Percentiles rank a stretch among this genome's conserved stretches.
These are phyloP conservation scores for Beauveria medogensis DNA, from an alignment of 2,329 filamentous ascomycete species.

Conservation along the genomic window DNA sequence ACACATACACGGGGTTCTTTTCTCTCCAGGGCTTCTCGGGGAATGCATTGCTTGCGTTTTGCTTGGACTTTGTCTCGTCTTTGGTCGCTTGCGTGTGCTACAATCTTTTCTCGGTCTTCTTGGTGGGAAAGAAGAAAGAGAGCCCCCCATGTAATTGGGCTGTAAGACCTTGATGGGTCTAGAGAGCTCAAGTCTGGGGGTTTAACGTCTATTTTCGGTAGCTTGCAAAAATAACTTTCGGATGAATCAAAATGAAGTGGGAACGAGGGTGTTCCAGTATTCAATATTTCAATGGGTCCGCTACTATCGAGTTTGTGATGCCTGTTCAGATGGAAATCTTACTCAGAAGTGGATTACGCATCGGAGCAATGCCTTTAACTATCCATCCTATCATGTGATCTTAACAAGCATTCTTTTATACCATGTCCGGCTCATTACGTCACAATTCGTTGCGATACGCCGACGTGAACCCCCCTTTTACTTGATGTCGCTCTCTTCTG, in stretches of 20 bases:
- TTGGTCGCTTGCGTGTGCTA: slow-evolving; percentile 10
- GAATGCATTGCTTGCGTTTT: slow-evolving; percentile 10
- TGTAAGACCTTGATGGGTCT: background rate
- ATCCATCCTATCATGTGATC: background rate
- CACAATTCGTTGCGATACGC: background rate
- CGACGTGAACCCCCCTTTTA: background rate
- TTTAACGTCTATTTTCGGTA: slow-evolving; percentile 12
- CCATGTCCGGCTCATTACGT: background rate
- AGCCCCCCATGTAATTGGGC: background rate
- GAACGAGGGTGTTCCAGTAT: background rate
- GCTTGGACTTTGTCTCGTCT: slow-evolving; percentile 9
- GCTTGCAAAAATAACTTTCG: slow-evolving; percentile 8
- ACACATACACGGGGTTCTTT: background rate
- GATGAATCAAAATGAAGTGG: slow-evolving; percentile 8
- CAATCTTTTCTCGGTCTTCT: slow-evolving; percentile 12
- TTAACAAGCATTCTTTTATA: background rate
- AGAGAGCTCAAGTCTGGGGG: background rate
- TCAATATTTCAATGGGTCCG: background rate
- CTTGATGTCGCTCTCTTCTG: background rate
- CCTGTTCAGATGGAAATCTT: background rate
- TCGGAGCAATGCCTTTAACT: background rate
- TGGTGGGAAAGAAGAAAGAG: slow-evolving; percentile 12
- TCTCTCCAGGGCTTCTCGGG: slow-evolving; percentile 1
- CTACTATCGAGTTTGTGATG: background rate
- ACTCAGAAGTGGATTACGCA: background rate